phyloP scores from a whole-genome alignment of 495 filamentous ascomycete genomes.

The Neurospora sp. region DNA sequence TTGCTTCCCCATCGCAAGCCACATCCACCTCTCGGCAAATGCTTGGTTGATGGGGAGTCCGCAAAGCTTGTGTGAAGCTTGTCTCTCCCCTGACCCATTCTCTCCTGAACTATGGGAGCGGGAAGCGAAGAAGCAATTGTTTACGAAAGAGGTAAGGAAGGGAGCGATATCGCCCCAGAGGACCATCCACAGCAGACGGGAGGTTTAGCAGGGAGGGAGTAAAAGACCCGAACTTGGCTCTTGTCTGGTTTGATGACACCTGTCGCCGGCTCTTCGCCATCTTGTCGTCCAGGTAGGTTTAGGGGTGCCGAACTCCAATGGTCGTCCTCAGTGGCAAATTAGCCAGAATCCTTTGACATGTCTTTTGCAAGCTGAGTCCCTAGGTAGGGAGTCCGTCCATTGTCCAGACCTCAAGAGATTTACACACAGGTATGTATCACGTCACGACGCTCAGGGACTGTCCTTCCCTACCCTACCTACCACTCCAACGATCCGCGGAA shows the following conservation, averaged over 20 bases:
- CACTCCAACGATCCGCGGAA: background rate
- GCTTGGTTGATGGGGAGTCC: background rate
- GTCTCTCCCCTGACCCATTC: background rate
- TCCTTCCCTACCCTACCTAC: background rate
- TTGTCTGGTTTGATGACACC: background rate
- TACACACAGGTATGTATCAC: background rate
- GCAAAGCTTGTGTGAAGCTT: background rate
- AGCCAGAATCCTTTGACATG: background rate
- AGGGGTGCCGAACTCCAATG: background rate
- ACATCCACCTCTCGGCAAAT: background rate
- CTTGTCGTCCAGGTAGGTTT: background rate
- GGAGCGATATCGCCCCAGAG: background rate
- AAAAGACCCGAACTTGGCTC: background rate
- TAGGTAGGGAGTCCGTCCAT: background rate
- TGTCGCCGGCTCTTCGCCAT: background rate
- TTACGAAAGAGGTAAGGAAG: background rate
- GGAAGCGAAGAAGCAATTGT: background rate
- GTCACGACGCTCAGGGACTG: background rate
- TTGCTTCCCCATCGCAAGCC: background rate
- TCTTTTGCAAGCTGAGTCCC: background rate
- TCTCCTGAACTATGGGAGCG: background rate
- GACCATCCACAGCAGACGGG: too few relatives aligned
- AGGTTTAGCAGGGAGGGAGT: too few relatives aligned
- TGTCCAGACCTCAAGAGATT: background rate
- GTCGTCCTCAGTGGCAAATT: background rate